phyloP scores from a whole-genome alignment of 441 rosid species.

The Eutrema salsugineum region DNA sequence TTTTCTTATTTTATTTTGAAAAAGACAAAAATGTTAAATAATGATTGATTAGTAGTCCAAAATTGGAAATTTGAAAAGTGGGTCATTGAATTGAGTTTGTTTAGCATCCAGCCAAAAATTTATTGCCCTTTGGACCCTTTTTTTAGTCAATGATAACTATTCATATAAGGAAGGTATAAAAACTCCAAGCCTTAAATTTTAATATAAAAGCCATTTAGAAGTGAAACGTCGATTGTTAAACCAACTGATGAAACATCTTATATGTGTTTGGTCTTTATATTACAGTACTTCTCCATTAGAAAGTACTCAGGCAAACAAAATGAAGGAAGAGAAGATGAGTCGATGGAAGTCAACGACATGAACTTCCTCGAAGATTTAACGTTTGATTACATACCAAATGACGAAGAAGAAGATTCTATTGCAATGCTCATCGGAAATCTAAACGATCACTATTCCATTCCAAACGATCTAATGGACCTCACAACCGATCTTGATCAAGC shows the following conservation, averaged over 20 bases:
- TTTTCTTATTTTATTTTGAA: background rate
- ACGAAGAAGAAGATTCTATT: slow-evolving; percentile 58
- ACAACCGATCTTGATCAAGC: slow-evolving; percentile 7
- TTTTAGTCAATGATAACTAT: slow-evolving; percentile 16
- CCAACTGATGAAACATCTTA: background rate
- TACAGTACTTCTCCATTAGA: slow-evolving; percentile 47
- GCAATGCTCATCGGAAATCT: slow-evolving; percentile 56
- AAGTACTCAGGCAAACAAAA: slow-evolving; percentile 23
- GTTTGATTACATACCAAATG: slow-evolving; percentile 29
- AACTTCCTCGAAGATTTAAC: background rate
- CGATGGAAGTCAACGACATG: background rate
- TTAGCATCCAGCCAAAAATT: slow-evolving; percentile 39
- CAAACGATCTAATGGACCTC: slow-evolving; percentile 3
- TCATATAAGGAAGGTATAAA: background rate
- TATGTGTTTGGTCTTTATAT: background rate
- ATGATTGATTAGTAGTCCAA: slow-evolving; percentile 15
- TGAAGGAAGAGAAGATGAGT: slow-evolving; percentile 5
- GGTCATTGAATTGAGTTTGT: slow-evolving; percentile 25
- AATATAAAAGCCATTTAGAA: background rate
- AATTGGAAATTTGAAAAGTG: slow-evolving; percentile 18
- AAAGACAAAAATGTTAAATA: background rate
- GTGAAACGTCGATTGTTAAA: background rate
- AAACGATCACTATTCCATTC: slow-evolving; percentile 33
- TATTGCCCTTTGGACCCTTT: slow-evolving; percentile 16
- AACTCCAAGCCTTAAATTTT: background rate